Evolutionary conservation across 306 rosid genomes (phyloP).

Genomic region (Erythrophleum fordii): DNA sequence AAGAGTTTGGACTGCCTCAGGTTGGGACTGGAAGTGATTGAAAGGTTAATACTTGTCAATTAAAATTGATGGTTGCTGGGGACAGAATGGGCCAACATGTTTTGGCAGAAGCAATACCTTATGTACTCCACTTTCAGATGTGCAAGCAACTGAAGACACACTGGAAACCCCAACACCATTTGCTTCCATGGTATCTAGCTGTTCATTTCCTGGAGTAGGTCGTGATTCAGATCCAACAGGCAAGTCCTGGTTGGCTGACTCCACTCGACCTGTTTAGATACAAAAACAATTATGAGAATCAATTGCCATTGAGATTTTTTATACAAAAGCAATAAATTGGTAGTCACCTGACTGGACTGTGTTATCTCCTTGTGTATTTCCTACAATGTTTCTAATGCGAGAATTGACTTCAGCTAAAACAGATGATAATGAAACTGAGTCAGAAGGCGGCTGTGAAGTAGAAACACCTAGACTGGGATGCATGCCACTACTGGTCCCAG

Average conservation of each 20-base stretch:
- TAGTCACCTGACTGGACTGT: conserved; percentile 58
- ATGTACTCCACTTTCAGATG: conserved; percentile 51
- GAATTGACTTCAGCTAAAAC: conserved; percentile 62
- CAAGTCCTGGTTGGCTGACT: conserved; percentile 50
- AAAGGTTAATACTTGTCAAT: conserved; percentile 28
- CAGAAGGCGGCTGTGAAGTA: conserved; percentile 60
- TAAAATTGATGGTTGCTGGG: conserved; percentile 8
- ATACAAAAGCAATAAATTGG: conserved; percentile 18
- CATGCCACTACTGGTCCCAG: conserved; percentile 42
- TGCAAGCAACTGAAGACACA: conserved; percentile 43
- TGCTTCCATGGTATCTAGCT: conserved; percentile 39
- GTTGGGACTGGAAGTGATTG: conserved; percentile 45
- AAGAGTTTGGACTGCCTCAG: conserved; percentile 44
- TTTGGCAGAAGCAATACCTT: conserved; percentile 50
- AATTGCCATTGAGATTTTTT: not conserved
- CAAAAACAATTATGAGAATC: conserved; percentile 35
- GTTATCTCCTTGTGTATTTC: conserved; percentile 58
- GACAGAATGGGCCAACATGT: conserved; percentile 11
- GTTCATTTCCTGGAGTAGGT: conserved; percentile 54
- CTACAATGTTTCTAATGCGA: conserved; percentile 60
- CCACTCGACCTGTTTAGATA: conserved; percentile 59
- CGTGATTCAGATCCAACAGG: conserved; percentile 55
- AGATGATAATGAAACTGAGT: conserved; percentile 64
- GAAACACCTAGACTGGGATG: conserved; percentile 65
- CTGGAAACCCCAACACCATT: conserved; percentile 43